Conservation (phyloP, 2,329 filamentous ascomycete genomes). For the Colletotrichum liriopes region DNA sequence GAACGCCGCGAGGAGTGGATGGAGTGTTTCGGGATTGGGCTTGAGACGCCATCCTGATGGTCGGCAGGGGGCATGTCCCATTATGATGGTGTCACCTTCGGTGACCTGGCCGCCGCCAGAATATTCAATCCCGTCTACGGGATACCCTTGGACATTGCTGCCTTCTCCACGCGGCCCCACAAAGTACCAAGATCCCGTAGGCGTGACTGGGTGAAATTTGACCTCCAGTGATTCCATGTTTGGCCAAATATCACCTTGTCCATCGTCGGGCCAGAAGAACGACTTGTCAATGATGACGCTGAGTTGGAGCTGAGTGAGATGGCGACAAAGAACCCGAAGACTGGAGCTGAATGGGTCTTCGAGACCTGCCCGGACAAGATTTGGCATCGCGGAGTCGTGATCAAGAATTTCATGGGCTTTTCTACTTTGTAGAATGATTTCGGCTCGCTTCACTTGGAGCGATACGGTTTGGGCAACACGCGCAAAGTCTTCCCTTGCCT, state of each 20-base stretch:
- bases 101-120: not conserved
- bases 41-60: constrained; percentile 7
- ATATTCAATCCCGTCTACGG: not conserved
- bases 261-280: constrained; percentile 15
- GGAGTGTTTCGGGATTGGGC: not conserved
- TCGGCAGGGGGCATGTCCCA: constrained; percentile 4
- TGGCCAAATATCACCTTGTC: not conserved
- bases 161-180: constrained; percentile 11
- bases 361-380: not conserved
- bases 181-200: constrained; percentile 19
- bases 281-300: constrained; percentile 11
- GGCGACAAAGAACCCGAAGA: not conserved
- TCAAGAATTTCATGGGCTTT: constrained; percentile 11
- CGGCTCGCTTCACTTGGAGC: not conserved
- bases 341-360: constrained; percentile 13
- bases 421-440: not conserved
- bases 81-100: not conserved
- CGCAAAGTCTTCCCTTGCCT: not conserved
- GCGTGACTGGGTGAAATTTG: constrained; percentile 7
- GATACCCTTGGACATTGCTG: not conserved
- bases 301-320: constrained; percentile 10
- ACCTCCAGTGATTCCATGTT: constrained; percentile 15
- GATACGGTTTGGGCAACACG: not conserved
- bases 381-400: constrained; percentile 11
- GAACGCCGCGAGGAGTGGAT: not conserved